phyloP scores from a whole-genome alignment of 2,329 filamentous ascomycete genomes.

The Pestalotiopsis sp. region DNA sequence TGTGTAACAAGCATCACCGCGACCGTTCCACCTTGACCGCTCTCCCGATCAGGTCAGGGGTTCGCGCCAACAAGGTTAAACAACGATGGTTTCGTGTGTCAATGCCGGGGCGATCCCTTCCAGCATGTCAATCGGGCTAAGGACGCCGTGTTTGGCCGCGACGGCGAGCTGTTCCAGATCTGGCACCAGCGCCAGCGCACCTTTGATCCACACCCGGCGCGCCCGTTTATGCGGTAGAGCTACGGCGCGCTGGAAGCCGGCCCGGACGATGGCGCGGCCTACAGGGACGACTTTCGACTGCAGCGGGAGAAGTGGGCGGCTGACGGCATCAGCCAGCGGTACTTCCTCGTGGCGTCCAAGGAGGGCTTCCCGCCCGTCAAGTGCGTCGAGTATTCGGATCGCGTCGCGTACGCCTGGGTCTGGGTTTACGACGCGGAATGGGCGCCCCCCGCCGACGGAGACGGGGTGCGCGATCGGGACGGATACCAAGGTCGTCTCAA shows the following conservation, averaged over 20 bases:
- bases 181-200: neutral
- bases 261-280: neutral
- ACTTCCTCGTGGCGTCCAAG: neutral
- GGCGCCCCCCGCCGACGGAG: neutral
- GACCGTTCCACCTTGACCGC: too few species aligned
- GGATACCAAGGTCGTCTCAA: slow-evolving; percentile 7
- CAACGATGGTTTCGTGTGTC: neutral
- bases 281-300: neutral
- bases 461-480: slow-evolving; percentile 2
- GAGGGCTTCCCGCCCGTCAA: neutral
- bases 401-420: neutral
- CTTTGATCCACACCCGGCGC: neutral
- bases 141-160: neutral
- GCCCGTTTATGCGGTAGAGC: neutral
- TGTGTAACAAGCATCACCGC: too few species aligned
- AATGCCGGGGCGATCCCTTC: neutral
- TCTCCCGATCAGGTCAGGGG: too few species aligned
- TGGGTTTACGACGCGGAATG: slow-evolving; percentile 7
- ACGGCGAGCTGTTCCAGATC: neutral
- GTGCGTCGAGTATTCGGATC: neutral
- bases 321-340: neutral
- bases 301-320: neutral
- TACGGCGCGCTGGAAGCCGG: neutral
- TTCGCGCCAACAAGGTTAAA: too few species aligned
- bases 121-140: neutral